phyloP scores from a whole-genome alignment of 2,329 filamentous ascomycete genomes.

The Diaporthe citriasiana region DNA sequence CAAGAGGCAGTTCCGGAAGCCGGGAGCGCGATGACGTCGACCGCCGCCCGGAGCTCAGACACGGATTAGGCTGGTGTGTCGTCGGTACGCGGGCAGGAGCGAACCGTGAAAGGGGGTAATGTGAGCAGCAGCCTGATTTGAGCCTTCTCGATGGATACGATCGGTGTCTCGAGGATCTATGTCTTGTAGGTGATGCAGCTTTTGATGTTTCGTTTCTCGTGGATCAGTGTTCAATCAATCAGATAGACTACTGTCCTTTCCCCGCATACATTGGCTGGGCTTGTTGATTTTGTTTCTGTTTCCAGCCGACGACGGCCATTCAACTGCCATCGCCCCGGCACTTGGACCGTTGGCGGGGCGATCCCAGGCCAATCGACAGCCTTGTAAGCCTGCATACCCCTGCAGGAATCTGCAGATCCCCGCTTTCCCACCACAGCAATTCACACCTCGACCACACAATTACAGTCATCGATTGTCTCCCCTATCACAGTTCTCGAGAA shows the following conservation, averaged over 20 bases:
- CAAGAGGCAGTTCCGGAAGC: neutral
- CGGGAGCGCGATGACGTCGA: slow-evolving; percentile 28
- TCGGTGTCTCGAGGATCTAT: neutral
- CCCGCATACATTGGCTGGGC: slow-evolving; percentile 3
- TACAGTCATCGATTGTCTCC: neutral
- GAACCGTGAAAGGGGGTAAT: neutral
- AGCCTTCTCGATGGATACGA: neutral
- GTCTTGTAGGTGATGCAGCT: neutral
- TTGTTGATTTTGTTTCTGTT: slow-evolving; percentile 32
- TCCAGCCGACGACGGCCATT: slow-evolving; percentile 8
- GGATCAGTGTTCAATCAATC: neutral
- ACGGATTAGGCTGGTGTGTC: slow-evolving; percentile 10
- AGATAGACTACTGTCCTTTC: too few species aligned
- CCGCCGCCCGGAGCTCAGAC: slow-evolving; percentile 9
- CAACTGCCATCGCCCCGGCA: slow-evolving; percentile 28
- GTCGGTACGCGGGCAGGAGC: slow-evolving; percentile 4
- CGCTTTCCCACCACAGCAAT: slow-evolving; percentile 4
- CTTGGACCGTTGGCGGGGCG: slow-evolving; percentile 32
- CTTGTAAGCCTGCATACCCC: slow-evolving; percentile 27
- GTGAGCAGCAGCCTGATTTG: neutral
- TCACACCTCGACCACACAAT: neutral
- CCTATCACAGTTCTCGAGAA: neutral
- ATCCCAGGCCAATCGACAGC: slow-evolving; percentile 34
- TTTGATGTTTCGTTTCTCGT: slow-evolving; percentile 1
- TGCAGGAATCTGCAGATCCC: slow-evolving; percentile 9